Evolutionary conservation across 495 filamentous ascomycete species (phyloP).

Genomic region (Podospora appendiculata): DNA sequence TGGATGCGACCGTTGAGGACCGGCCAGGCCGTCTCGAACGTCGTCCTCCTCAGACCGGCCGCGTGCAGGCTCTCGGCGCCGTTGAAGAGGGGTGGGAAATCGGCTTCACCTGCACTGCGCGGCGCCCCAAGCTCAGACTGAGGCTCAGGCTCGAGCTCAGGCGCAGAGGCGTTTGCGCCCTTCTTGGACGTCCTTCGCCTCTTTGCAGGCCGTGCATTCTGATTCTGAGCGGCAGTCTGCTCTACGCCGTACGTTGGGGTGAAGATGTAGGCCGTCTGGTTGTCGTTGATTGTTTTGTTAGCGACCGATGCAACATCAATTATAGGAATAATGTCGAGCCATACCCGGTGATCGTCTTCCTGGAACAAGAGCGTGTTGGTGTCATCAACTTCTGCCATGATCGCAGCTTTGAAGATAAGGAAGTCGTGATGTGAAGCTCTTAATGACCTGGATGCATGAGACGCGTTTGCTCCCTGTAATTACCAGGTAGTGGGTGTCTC

Average conservation of each 20-base stretch:
- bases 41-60: slow-evolving; percentile 47
- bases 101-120: slow-evolving; percentile 3
- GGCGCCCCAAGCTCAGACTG: not conserved
- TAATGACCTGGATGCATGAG: too few relatives aligned
- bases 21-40: slow-evolving; percentile 62
- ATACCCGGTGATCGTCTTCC: slow-evolving; percentile 27
- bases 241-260: slow-evolving; percentile 31
- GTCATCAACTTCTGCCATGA: slow-evolving; percentile 1
- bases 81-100: slow-evolving; percentile 55
- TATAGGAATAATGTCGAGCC: not conserved
- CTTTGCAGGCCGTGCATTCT: slow-evolving; percentile 46
- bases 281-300: not conserved
- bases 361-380: slow-evolving; percentile 10
- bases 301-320: too few relatives aligned
- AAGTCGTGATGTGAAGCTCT: too few relatives aligned
- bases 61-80: slow-evolving; percentile 50
- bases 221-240: slow-evolving; percentile 14
- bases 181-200: slow-evolving; percentile 46
- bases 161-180: slow-evolving; percentile 7
- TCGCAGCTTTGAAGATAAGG: not conserved
- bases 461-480: too few relatives aligned
- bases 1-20: slow-evolving; percentile 57
- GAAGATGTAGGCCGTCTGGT: slow-evolving; percentile 66
- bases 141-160: not conserved
- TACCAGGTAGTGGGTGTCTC: too few relatives aligned